Evolutionary conservation across 1,284 basidiomycete species (phyloP).

Genomic region (Filobasidium uniguttulatum): DNA sequence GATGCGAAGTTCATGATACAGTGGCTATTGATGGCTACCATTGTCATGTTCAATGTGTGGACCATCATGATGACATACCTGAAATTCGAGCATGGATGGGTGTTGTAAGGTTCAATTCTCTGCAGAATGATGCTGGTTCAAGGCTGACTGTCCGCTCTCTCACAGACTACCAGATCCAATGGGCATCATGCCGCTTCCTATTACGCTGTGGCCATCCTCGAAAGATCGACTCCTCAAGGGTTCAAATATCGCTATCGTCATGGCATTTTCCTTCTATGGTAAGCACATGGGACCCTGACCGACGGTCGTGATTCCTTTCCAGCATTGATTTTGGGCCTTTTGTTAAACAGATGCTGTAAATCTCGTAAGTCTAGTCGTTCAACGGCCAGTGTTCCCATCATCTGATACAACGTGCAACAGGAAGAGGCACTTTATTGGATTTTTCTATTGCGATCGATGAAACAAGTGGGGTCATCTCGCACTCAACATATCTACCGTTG

Average conservation of each 20-base stretch:
- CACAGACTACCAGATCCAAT: neutral
- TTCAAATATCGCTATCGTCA: neutral
- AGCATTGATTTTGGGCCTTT: too few relatives aligned
- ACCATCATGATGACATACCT: neutral
- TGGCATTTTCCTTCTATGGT: neutral
- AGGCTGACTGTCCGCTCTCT: too few relatives aligned
- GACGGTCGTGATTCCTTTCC: neutral
- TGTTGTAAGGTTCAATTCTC: neutral
- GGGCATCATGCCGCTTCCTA: neutral
- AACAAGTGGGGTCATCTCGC: neutral
- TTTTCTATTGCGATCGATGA: neutral
- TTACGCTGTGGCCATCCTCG: neutral
- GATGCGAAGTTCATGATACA: neutral
- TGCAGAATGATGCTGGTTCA: too few relatives aligned
- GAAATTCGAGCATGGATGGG: neutral
- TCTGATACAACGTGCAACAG: too few relatives aligned
- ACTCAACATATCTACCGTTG: neutral
- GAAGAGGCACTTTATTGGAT: constrained; percentile 3
- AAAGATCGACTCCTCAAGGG: neutral
- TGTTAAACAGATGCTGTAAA: constrained; percentile 1
- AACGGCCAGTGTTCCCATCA: neutral
- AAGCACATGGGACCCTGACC: neutral
- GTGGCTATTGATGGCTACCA: neutral
- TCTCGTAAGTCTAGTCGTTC: neutral
- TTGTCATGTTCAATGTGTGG: neutral